A percentile compares a stretch with the other conserved stretches of the same genome.
These are phyloP conservation scores for Brassica carinata DNA, from an alignment of 345 rosid species.

Conservation along the genomic window DNA sequence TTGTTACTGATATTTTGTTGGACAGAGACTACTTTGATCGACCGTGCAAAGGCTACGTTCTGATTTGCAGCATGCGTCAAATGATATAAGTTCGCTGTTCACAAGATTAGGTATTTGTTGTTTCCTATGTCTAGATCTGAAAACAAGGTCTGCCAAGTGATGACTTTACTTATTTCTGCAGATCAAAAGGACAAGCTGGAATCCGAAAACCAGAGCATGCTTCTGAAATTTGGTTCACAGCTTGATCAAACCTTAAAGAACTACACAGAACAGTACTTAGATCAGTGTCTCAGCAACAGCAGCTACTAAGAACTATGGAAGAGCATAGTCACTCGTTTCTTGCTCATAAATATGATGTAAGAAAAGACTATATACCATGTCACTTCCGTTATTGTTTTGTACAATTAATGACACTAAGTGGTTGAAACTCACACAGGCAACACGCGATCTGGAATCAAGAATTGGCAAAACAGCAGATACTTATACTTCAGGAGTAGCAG, in stretches of 20 bases:
- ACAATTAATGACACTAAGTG: constrained; percentile 17
- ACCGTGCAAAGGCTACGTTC: constrained; percentile 60
- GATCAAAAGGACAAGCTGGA: constrained; percentile 79
- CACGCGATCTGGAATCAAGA: constrained; percentile 56
- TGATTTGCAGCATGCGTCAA: constrained; percentile 80
- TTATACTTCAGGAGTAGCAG: constrained; percentile 53
- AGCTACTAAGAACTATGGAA: constrained; percentile 78
- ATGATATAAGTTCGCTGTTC: constrained; percentile 67
- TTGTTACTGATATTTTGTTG: constrained; percentile 2
- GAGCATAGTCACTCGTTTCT: constrained; percentile 65
- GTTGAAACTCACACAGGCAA: constrained; percentile 55
- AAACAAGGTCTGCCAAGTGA: constrained; percentile 7
- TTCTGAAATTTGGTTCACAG: constrained; percentile 84
- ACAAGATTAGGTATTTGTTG: constrained; percentile 65
- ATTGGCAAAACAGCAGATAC: constrained; percentile 57
- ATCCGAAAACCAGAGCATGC: constrained; percentile 64
- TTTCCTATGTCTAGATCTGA: constrained; percentile 9
- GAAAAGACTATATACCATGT: constrained; percentile 7
- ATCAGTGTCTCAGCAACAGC: constrained; percentile 84
- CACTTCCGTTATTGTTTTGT: background rate
- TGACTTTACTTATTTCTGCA: constrained; percentile 36
- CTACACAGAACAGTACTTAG: constrained; percentile 69
- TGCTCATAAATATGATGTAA: constrained; percentile 80
- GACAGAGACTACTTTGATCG: constrained; percentile 67
- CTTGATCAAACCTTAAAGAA: constrained; percentile 72